Base-by-base conservation (phyloP, 495 filamentous ascomycete genomes). In the Hyaloscypha finlandica region DNA sequence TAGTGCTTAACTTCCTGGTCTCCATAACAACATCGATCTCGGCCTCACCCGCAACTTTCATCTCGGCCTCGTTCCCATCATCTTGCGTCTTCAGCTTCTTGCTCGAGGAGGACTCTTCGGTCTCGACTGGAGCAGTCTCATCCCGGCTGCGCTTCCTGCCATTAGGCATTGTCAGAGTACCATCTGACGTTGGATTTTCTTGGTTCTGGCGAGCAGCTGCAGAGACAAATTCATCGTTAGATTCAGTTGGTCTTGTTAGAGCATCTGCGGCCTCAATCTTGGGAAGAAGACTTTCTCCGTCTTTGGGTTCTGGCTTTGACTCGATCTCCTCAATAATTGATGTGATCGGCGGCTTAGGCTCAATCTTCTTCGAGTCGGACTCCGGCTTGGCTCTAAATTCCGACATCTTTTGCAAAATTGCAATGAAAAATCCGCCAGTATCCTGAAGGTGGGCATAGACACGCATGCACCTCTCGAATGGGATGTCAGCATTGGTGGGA, bases 401-500 rank as follows among this genome's bases (percentile, higher is more conserved):
- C 8, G 83, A 81, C 69, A 85, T 86, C 83, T 99, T 99, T 78
- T 97, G 91, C 30, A 99, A 81, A 4, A 97, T 92, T 0, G 93
- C 86, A 73, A 99, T 97, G 80, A 98, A 99, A 83, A 99, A 99
- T 30, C 88, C 93, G 64, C 95, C 95, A 52, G 95, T 98, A 72
- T 99, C 92, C 77, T 98, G 96, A 68, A 92, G 82, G 76, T 99
- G 94, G 31, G 93, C 90, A 74, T 99, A 99, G 16, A 99, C 84
- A 65, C 95, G 85, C 84, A 97, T 92, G 77, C 93, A 96, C 51
- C 89, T 86, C 68, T 97, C 91, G 0, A 97, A 84, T 6, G 92
- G 92, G n/a, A 97, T 80, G 25, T 63, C 45, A 5, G 20, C 61
- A 78, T 78, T 60, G 84, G 83, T 59, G 2, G 91, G 89, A 4